phyloP scores from a whole-genome alignment of 495 filamentous ascomycete species.

The Xylaria telfairii region DNA sequence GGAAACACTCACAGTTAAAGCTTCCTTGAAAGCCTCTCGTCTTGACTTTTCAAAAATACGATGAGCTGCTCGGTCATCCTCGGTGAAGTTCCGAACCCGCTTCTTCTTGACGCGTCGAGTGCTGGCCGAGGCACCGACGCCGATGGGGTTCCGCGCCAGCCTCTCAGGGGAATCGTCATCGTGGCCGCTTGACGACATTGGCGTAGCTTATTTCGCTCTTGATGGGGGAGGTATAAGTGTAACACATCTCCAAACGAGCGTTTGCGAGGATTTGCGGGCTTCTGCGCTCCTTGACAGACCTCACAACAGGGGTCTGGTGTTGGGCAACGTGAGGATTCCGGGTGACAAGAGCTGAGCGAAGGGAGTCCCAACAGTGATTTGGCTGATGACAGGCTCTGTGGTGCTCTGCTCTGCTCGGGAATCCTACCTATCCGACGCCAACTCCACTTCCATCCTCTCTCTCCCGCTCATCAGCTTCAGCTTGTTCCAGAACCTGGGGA shows the following conservation, averaged over 20 bases:
- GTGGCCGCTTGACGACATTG: constrained; percentile 30
- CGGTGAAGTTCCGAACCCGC: constrained; percentile 36
- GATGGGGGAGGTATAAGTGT: constrained; percentile 13
- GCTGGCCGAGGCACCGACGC: constrained; percentile 5
- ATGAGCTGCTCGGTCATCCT: constrained; percentile 36
- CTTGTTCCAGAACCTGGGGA: constrained; percentile 29
- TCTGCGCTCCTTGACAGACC: constrained; percentile 15
- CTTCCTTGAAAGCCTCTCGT: constrained; percentile 37
- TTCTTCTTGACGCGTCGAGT: constrained; percentile 30
- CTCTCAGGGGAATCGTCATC: constrained; percentile 27
- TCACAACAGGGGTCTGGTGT: constrained; percentile 13
- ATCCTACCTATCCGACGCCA: constrained; percentile 25
- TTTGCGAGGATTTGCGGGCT: constrained; percentile 15
- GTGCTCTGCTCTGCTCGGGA: constrained; percentile 20
- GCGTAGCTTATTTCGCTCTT: constrained; percentile 19
- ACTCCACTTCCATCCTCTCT: constrained; percentile 24
- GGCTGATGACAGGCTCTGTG: constrained; percentile 21
- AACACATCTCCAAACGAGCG: constrained; percentile 23
- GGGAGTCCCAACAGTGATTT: constrained; percentile 14
- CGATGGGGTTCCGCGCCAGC: constrained; percentile 13
- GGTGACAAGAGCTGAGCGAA: constrained; percentile 19
- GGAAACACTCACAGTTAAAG: constrained; percentile 30
- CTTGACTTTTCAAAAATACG: constrained; percentile 34
- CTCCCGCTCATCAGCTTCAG: constrained; percentile 30
- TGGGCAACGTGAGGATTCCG: constrained; percentile 16